These are phyloP conservation scores for Daldinia sp. DNA, from an alignment of 2,329 filamentous ascomycete genomes.

Conservation along the genomic window DNA sequence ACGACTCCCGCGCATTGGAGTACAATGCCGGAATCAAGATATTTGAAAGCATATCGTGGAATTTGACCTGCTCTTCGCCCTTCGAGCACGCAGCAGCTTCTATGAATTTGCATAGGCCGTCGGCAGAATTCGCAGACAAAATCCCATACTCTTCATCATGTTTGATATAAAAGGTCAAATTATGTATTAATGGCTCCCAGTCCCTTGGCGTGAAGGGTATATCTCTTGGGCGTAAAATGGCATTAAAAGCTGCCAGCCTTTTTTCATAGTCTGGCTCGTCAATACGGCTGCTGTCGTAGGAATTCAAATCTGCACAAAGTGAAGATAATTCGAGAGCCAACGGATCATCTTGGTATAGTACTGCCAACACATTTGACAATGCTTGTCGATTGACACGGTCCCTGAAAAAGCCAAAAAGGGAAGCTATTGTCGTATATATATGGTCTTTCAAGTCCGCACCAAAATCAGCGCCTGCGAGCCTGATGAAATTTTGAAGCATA, in stretches of 20 bases:
- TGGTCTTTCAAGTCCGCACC: constrained; percentile 69
- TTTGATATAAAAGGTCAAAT: constrained; percentile 87
- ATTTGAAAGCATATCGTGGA: constrained; percentile 69
- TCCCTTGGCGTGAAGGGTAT: constrained; percentile 73
- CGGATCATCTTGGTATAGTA: constrained; percentile 74
- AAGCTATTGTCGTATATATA: constrained; percentile 80
- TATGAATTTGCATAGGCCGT: constrained; percentile 82
- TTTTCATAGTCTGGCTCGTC: constrained; percentile 91
- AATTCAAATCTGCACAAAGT: constrained; percentile 84
- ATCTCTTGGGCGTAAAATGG: constrained; percentile 74
- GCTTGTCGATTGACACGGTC: constrained; percentile 81
- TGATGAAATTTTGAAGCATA: constrained; percentile 84
- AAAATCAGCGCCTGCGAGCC: constrained; percentile 68
- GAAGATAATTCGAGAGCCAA: constrained; percentile 72
- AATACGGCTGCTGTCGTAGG: constrained; percentile 77
- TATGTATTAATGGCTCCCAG: constrained; percentile 90
- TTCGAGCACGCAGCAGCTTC: constrained; percentile 67
- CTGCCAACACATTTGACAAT: constrained; percentile 77
- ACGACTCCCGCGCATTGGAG: constrained; percentile 78
- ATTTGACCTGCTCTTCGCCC: constrained; percentile 59
- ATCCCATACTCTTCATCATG: constrained; percentile 91
- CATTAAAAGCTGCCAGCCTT: constrained; percentile 80
- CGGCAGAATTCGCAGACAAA: constrained; percentile 81
- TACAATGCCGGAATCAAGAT: constrained; percentile 82
- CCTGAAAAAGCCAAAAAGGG: constrained; percentile 90